A percentile compares a stretch with the other conserved stretches of the same genome.
Evolutionary conservation across 2,329 filamentous ascomycete species (phyloP).

Genomic region (Pseudogymnoascus sp.): DNA sequence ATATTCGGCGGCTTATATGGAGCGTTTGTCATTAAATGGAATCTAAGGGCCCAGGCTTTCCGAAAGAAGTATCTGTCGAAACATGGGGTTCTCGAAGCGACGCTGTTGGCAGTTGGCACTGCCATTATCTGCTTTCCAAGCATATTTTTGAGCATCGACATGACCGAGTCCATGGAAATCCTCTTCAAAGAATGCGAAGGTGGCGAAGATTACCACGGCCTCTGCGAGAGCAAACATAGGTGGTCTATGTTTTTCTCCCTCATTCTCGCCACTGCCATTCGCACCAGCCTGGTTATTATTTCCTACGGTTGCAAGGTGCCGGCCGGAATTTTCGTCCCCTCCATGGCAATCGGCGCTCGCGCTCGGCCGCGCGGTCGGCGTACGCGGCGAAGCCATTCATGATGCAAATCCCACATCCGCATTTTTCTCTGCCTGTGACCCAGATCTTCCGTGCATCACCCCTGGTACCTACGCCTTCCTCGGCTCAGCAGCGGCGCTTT

Average conservation of each 20-base stretch:
- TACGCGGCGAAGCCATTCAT: slow-evolving; percentile 83
- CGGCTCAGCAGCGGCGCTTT: slow-evolving; percentile 82
- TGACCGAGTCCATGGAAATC: slow-evolving; percentile 99
- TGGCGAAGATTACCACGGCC: slow-evolving; percentile 76
- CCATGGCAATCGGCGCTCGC: slow-evolving; percentile 95
- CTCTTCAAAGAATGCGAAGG: slow-evolving; percentile 91
- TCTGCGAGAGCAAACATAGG: slow-evolving; percentile 75
- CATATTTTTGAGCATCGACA: slow-evolving; percentile 89
- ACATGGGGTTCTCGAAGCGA: slow-evolving; percentile 82
- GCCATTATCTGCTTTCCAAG: slow-evolving; percentile 96
- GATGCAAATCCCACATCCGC: slow-evolving; percentile 73
- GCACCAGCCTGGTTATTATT: slow-evolving; percentile 81
- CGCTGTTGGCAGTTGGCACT: slow-evolving; percentile 72
- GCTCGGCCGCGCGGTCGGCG: slow-evolving; percentile 90
- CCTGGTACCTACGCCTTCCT: slow-evolving; percentile 96
- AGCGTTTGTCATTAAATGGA: slow-evolving; percentile 97
- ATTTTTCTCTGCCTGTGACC: slow-evolving; percentile 84
- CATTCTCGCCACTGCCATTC: slow-evolving; percentile 69
- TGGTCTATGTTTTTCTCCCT: slow-evolving; percentile 75
- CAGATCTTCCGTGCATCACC: slow-evolving; percentile 92
- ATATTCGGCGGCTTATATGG: slow-evolving; percentile 93
- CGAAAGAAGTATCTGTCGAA: slow-evolving; percentile 83
- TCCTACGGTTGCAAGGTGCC: slow-evolving; percentile 98
- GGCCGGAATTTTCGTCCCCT: slow-evolving; percentile 94
- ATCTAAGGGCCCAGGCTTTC: slow-evolving; percentile 82